Base-by-base conservation (phyloP, 768 basidiomycete species). In the Mycena floridula region DNA sequence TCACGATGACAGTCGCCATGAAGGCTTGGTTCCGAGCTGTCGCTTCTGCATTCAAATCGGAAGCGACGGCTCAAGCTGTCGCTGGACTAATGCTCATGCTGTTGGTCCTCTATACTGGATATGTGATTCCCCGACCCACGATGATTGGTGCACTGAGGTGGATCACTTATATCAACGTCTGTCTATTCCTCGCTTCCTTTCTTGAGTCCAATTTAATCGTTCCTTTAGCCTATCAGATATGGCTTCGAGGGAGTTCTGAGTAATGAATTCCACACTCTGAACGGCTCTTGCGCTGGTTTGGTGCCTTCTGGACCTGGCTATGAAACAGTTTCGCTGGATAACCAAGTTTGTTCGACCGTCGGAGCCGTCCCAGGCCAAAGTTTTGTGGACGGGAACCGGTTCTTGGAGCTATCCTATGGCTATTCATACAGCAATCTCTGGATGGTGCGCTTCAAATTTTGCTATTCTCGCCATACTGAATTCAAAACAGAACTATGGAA, bases 201-300 rank as follows among this genome's bases (percentile, higher is more conserved):
- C 5, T 20, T 3, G 16, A 22, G 7, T 23, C 37, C 16, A 13
- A 20, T 47, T 50, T 32, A 37, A 44, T 23, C 42, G 26, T 3
- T 38, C 40, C 50, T 62, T 50, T 57, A 82, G 81, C 73, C 90
- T 43, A 48, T 89, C 27, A 73, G 67, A 2, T 91, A 81, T 56
- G 82, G 77, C 0, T 92, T 93, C 58, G 85, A 90, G 48, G 70
- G 74, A 0, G 59, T 92, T 32, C 70, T 94, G 58, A 70, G 77
- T 18, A 94, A 92, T 62, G 89, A 95, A 60, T 92, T 93, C 64
- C 79, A 75, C 51, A 81, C 76, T 0, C 62, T 86, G 6, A 60
- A 84, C 18, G 87, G 82, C 37, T 55, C 63, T 12, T 84, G 83
- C 54, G 65, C 82, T 21, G 59, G 66, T 30, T 64, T 86, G 12